Percentiles rank a stretch among this genome's conserved stretches.
Evolutionary conservation across 2,329 filamentous ascomycete species (phyloP).

Genomic region (Capronia coronata): DNA sequence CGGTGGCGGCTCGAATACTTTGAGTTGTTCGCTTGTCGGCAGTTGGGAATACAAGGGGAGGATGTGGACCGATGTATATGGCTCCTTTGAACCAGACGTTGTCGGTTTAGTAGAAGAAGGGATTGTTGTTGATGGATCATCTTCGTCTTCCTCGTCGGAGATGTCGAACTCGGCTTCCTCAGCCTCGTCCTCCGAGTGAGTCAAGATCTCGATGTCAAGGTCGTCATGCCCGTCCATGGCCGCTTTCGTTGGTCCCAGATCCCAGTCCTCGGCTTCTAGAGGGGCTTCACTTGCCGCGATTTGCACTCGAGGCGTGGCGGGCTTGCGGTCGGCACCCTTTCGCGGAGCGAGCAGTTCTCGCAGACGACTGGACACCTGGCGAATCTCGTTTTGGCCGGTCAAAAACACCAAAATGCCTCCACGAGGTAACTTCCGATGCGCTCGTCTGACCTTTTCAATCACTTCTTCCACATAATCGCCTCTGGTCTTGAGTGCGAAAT

Average conservation of each 20-base stretch:
- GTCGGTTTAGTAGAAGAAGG: neutral
- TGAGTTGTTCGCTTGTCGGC: slow-evolving; percentile 81
- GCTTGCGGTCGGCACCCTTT: slow-evolving; percentile 29
- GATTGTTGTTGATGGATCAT: slow-evolving; percentile 28
- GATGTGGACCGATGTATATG: slow-evolving; percentile 69
- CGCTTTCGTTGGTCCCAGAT: slow-evolving; percentile 58
- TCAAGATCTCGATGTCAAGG: slow-evolving; percentile 53
- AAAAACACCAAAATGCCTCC: slow-evolving; percentile 91
- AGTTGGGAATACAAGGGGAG: slow-evolving; percentile 91
- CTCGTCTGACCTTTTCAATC: slow-evolving; percentile 77
- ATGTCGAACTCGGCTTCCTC: slow-evolving; percentile 59
- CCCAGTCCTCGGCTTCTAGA: slow-evolving; percentile 78
- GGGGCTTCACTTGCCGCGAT: slow-evolving; percentile 72
- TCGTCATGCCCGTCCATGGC: slow-evolving; percentile 48
- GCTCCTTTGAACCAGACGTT: slow-evolving; percentile 45
- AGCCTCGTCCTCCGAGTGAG: slow-evolving; percentile 52
- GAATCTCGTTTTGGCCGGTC: slow-evolving; percentile 89
- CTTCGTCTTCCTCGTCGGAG: slow-evolving; percentile 55
- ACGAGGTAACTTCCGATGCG: slow-evolving; percentile 81
- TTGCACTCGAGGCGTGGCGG: slow-evolving; percentile 58
- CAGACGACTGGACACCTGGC: slow-evolving; percentile 70
- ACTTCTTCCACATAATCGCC: slow-evolving; percentile 87
- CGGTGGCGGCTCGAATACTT: slow-evolving; percentile 79
- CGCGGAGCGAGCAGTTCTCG: slow-evolving; percentile 39
- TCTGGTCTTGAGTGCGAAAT: slow-evolving; percentile 77